A percentile compares a stretch with the other conserved stretches of the same genome.
Evolutionary conservation across 768 basidiomycete species (phyloP).

Genomic region (Suillus plorans): DNA sequence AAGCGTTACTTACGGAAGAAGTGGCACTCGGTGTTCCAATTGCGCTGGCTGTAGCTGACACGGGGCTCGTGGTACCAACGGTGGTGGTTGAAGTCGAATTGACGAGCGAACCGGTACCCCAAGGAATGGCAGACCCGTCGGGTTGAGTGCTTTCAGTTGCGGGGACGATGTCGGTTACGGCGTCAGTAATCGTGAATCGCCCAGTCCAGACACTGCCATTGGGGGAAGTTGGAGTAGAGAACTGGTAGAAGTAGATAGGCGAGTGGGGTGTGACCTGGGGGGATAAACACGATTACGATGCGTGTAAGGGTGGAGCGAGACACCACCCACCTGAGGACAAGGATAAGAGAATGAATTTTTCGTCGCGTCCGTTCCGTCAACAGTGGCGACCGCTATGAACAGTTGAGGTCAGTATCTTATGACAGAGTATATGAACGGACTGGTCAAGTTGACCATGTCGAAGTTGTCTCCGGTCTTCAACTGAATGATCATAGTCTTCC

Average conservation of each 20-base stretch:
- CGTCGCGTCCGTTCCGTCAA: constrained; percentile 58
- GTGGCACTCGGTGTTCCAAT: not conserved
- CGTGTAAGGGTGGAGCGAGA: not conserved
- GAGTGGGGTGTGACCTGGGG: constrained; percentile 61
- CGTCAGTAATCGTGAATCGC: constrained; percentile 70
- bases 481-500: constrained; percentile 74
- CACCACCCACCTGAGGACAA: constrained; percentile 63
- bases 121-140: constrained; percentile 49
- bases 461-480: constrained; percentile 80
- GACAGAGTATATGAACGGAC: constrained; percentile 39
- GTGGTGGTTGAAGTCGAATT: constrained; percentile 38
- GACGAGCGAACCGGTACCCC: constrained; percentile 62
- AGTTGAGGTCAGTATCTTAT: not conserved
- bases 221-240: constrained; percentile 44
- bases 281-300: not conserved
- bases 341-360: constrained; percentile 49
- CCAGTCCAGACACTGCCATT: constrained; percentile 65
- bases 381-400: constrained; percentile 56
- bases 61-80: constrained; percentile 9
- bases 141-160: constrained; percentile 57
- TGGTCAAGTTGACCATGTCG: constrained; percentile 64
- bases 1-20: constrained; percentile 5
- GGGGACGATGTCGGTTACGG: constrained; percentile 43
- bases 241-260: constrained; percentile 81
- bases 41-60: constrained; percentile 8